These are phyloP conservation scores for Plasmopara halstedii DNA, from an alignment of 352 stramenopile genomes.

Conservation along the genomic window DNA sequence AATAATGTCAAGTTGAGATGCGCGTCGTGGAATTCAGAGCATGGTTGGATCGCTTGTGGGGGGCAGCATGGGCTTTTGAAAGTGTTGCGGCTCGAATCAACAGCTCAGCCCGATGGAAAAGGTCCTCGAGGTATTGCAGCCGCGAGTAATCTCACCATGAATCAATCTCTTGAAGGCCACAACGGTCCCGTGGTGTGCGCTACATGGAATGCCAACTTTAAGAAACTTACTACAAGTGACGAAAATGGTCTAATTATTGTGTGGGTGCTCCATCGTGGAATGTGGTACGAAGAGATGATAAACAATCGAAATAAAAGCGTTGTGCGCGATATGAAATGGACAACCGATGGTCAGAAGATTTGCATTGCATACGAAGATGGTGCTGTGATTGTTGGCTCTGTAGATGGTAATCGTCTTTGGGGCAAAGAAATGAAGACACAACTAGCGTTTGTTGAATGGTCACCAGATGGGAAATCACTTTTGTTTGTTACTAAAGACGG, in stretches of 20 bases:
- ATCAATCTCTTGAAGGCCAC: constrained; percentile 92
- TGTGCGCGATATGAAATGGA: constrained; percentile 94
- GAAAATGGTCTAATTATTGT: constrained; percentile 94
- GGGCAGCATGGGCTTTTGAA: constrained; percentile 91
- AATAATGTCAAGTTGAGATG: constrained; percentile 90
- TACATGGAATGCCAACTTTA: constrained; percentile 92
- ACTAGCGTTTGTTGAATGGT: constrained; percentile 92
- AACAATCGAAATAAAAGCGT: constrained; percentile 95
- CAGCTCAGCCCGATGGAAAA: constrained; percentile 55
- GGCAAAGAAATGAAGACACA: constrained; percentile 91
- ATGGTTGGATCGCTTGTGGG: constrained; percentile 93
- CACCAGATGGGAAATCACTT: constrained; percentile 82
- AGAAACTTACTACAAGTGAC: constrained; percentile 93
- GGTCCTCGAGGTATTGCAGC: constrained; percentile 75
- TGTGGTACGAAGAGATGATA: constrained; percentile 97
- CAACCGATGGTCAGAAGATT: constrained; percentile 90
- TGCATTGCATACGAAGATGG: constrained; percentile 94
- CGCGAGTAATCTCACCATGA: constrained; percentile 90
- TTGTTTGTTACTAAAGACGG: constrained; percentile 84
- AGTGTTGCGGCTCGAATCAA: constrained; percentile 86
- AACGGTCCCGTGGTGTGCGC: constrained; percentile 85
- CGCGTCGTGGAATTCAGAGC: constrained; percentile 88
- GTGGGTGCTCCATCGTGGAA: constrained; percentile 90
- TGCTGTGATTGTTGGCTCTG: constrained; percentile 90
- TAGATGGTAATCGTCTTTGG: constrained; percentile 92